Evolutionary conservation across 2,329 filamentous ascomycete genomes (phyloP).

Genomic region (Monosporascus sp.): DNA sequence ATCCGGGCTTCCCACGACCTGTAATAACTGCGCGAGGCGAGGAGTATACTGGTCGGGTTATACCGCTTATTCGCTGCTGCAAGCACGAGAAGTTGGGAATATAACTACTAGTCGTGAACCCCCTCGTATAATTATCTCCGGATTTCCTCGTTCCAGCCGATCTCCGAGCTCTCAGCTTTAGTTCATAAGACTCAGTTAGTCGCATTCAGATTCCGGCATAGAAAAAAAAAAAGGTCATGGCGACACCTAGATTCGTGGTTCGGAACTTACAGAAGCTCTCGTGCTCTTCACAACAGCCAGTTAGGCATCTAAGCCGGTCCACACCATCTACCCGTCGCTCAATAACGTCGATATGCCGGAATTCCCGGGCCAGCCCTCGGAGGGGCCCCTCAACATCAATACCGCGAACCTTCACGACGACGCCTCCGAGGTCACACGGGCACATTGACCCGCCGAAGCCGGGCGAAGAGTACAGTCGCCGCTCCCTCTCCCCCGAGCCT

Average conservation of each 20-base stretch:
- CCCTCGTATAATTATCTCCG: neutral
- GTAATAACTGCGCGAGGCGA: neutral
- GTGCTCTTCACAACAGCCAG: constrained; percentile 1
- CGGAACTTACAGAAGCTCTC: constrained; percentile 10
- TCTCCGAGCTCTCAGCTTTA: neutral
- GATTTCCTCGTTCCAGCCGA: neutral
- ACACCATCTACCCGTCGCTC: constrained; percentile 3
- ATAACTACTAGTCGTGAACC: neutral
- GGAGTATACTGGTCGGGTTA: too few species aligned
- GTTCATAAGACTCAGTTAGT: neutral
- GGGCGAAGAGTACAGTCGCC: constrained; percentile 76
- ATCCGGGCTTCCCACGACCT: neutral
- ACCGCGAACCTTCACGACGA: constrained; percentile 60
- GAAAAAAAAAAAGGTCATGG: constrained; percentile 4
- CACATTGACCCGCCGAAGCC: constrained; percentile 80
- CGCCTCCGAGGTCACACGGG: constrained; percentile 59
- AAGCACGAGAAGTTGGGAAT: neutral
- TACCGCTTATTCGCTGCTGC: too few species aligned
- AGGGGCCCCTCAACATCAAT: neutral
- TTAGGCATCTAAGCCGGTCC: constrained; percentile 5
- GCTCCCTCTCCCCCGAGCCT: neutral
- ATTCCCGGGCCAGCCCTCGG: constrained; percentile 1
- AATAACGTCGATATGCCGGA: constrained; percentile 15
- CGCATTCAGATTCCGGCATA: neutral
- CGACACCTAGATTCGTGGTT: constrained; percentile 10